Evolutionary conservation across 176 grass and related monocot genomes (phyloP).

Genomic region (Neostapfia colusana): DNA sequence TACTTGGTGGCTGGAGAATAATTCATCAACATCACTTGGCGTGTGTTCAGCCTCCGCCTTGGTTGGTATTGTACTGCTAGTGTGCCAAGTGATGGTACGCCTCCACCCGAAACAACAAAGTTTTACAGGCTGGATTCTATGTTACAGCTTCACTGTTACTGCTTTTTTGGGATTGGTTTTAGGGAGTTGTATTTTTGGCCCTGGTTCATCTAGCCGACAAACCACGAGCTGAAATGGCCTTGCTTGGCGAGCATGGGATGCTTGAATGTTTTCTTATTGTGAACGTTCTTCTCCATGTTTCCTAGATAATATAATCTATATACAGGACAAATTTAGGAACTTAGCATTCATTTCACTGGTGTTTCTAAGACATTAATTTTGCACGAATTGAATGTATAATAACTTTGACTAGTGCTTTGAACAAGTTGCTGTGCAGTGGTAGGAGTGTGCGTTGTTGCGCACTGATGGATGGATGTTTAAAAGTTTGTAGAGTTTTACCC

Average conservation of each 20-base stretch:
- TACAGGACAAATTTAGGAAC: background rate
- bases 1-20: constrained; percentile 44
- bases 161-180: constrained; percentile 7
- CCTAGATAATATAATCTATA: constrained; percentile 17
- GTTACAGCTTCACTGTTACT: background rate
- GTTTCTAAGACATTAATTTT: constrained; percentile 8
- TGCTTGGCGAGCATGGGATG: constrained; percentile 17
- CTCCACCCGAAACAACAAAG: constrained; percentile 16
- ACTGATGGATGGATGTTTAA: background rate
- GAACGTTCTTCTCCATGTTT: background rate
- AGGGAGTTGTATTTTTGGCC: background rate
- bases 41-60: background rate
- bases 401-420: background rate
- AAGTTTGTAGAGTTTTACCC: constrained; percentile 25
- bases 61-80: constrained; percentile 19
- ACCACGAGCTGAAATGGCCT: constrained; percentile 8
- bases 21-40: constrained; percentile 37
- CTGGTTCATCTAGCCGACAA: constrained; percentile 12
- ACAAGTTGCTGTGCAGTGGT: background rate
- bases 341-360: background rate
- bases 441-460: background rate
- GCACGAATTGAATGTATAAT: background rate
- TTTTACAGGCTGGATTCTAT: background rate
- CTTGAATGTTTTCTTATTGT: constrained; percentile 23
- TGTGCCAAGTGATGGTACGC: constrained; percentile 24